Percentiles rank a stretch among this genome's conserved stretches.
phyloP scores from a whole-genome alignment of 768 basidiomycete species.

The Tylopilus sp. region DNA sequence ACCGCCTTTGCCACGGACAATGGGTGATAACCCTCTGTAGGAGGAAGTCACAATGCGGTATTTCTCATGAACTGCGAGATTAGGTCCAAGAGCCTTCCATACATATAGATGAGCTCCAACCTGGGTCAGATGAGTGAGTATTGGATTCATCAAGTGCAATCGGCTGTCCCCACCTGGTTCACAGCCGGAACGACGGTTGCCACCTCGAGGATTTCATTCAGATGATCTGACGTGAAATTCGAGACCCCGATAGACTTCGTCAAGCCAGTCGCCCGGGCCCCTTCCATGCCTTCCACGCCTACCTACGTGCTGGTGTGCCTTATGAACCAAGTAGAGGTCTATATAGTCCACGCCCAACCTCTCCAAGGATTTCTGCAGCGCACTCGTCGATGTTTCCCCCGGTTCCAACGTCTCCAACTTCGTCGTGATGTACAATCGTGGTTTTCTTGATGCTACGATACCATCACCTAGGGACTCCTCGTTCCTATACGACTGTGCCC shows the following conservation, averaged over 20 bases:
- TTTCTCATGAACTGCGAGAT: no score
- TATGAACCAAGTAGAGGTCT: slow-evolving; percentile 64
- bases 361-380: slow-evolving; percentile 50
- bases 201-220: no score
- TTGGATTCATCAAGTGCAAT: no score
- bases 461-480: slow-evolving; percentile 49
- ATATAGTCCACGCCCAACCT: slow-evolving; percentile 54
- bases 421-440: slow-evolving; percentile 64
- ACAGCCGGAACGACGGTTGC: slow-evolving; percentile 51
- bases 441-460: no score
- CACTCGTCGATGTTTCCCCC: no score
- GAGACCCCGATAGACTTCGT: no score
- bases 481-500: slow-evolving; percentile 58
- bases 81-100: no score
- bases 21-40: slow-evolving; percentile 39
- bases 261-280: slow-evolving; percentile 44
- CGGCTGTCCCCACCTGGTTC: slow-evolving; percentile 42
- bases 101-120: slow-evolving; percentile 55
- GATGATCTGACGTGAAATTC: no score
- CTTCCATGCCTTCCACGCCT: slow-evolving; percentile 58
- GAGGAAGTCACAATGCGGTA: slow-evolving; percentile 39
- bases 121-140: slow-evolving; percentile 21
- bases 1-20: no score
- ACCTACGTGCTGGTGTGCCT: slow-evolving; percentile 36
- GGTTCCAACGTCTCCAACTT: slow-evolving; percentile 39